Conservation (phyloP, 148 eudicot species). For the Camellia sinensis region DNA sequence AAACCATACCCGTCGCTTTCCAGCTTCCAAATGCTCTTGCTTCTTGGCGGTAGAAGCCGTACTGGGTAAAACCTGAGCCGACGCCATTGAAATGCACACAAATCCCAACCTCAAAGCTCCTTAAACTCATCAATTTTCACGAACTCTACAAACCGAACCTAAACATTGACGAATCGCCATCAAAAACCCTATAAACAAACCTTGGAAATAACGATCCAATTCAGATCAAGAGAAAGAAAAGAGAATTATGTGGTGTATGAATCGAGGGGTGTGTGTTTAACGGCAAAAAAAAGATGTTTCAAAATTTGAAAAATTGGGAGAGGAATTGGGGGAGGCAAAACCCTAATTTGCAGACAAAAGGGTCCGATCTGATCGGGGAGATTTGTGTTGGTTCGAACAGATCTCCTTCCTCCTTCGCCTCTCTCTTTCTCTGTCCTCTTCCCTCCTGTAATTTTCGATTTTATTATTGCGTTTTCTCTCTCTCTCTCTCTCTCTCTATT, state of each 20-base stretch:
- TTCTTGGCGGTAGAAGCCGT: constrained; percentile 37
- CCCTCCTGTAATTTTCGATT: not conserved
- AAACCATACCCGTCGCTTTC: constrained; percentile 54
- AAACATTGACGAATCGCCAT: not conserved
- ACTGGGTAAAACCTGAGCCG: constrained; percentile 53
- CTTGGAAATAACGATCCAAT: constrained; percentile 1
- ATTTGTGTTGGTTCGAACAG: constrained; percentile 1
- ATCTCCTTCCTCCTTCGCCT: not conserved
- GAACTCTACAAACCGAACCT: not conserved
- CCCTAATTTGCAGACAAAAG: not conserved
- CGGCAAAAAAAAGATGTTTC: not conserved
- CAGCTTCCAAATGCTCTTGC: constrained; percentile 83
- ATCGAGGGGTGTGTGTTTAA: not conserved
- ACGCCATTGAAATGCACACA: constrained; percentile 43
- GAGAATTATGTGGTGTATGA: not conserved
- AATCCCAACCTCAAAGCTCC: constrained; percentile 4
- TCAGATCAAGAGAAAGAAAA: constrained; percentile 6
- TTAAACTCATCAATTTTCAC: not conserved
- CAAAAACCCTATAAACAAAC: constrained; percentile 6
- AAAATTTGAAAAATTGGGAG: not conserved
- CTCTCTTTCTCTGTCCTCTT: not conserved
- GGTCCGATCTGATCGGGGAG: constrained; percentile 18
- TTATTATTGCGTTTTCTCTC: not conserved
- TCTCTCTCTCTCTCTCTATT: not conserved
- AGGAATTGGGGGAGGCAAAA: not conserved